phyloP scores from a whole-genome alignment of 306 rosid species.

The Arachis stenosperma region DNA sequence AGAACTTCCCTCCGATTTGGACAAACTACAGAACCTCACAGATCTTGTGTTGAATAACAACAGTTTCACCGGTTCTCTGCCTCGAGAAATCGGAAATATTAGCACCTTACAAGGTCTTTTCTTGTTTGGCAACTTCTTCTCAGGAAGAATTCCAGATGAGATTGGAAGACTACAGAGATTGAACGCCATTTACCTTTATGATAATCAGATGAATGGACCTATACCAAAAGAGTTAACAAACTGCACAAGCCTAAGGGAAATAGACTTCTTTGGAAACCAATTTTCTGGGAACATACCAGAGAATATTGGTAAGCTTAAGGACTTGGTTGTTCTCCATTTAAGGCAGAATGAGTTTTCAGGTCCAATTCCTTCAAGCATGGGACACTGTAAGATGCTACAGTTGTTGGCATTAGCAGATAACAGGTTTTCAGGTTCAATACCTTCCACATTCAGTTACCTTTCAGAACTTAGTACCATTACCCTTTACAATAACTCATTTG shows the following conservation, averaged over 20 bases:
- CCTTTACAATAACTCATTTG: slow-evolving; percentile 81
- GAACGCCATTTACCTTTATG: slow-evolving; percentile 66
- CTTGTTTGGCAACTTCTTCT: slow-evolving; percentile 66
- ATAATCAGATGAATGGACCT: slow-evolving; percentile 78
- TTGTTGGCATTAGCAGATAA: slow-evolving; percentile 82
- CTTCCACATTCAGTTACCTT: slow-evolving; percentile 69
- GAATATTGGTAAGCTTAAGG: slow-evolving; percentile 69
- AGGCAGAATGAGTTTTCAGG: slow-evolving; percentile 81
- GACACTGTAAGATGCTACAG: slow-evolving; percentile 68
- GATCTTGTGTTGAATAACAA: slow-evolving; percentile 77
- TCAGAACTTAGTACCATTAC: slow-evolving; percentile 66
- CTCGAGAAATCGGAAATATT: slow-evolving; percentile 67
- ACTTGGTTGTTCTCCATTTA: slow-evolving; percentile 72
- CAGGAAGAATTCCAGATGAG: slow-evolving; percentile 68
- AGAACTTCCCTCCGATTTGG: slow-evolving; percentile 58
- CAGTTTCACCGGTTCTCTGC: slow-evolving; percentile 70
- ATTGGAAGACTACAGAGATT: slow-evolving; percentile 69
- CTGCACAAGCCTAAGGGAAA: slow-evolving; percentile 61
- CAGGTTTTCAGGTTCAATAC: slow-evolving; percentile 70
- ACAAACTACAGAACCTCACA: slow-evolving; percentile 57
- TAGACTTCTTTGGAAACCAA: slow-evolving; percentile 85
- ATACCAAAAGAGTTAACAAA: slow-evolving; percentile 72
- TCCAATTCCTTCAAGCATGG: slow-evolving; percentile 79
- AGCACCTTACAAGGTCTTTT: slow-evolving; percentile 55
- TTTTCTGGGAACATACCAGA: slow-evolving; percentile 72